A percentile compares a stretch with the other conserved stretches of the same genome.
These are phyloP conservation scores for Solanum bulbocastanum DNA, from an alignment of 257 asterid genomes.

Conservation along the genomic window DNA sequence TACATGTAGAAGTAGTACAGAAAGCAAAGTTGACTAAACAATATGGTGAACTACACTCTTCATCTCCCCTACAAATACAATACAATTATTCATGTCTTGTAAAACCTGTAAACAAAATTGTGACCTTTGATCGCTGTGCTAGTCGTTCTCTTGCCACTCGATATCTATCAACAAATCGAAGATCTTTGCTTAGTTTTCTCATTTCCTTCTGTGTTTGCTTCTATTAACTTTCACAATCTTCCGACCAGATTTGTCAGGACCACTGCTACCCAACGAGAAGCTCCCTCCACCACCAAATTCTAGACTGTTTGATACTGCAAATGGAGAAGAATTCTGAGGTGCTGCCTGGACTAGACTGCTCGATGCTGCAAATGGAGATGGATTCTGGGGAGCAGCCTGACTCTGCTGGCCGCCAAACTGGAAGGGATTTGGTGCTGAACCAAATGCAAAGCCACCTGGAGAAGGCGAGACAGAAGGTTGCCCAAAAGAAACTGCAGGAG, in stretches of 20 bases:
- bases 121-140: background rate
- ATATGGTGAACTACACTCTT: background rate
- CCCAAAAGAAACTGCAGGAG: slow-evolving; percentile 36
- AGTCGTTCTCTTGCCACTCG: background rate
- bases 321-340: slow-evolving; percentile 31
- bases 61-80: background rate
- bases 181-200: background rate
- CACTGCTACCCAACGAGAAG: slow-evolving; percentile 78
- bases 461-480: slow-evolving; percentile 39
- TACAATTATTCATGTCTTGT: background rate
- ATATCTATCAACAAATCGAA: background rate
- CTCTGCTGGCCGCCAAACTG: slow-evolving; percentile 53
- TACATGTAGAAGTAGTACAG: background rate
- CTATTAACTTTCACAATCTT: slow-evolving; percentile 35
- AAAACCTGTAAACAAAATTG: background rate
- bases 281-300: slow-evolving; percentile 53
- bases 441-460: slow-evolving; percentile 40
- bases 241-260: slow-evolving; percentile 53
- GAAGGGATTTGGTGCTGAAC: slow-evolving; percentile 40
- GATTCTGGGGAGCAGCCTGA: slow-evolving; percentile 37
- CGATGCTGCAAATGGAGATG: slow-evolving; percentile 45
- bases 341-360: slow-evolving; percentile 44
- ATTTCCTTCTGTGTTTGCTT: slow-evolving; percentile 45
- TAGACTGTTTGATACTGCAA: slow-evolving; percentile 45
- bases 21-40: background rate